phyloP scores from a whole-genome alignment of 2,329 filamentous ascomycete genomes.

The Pseudogymnoascus sp. region DNA sequence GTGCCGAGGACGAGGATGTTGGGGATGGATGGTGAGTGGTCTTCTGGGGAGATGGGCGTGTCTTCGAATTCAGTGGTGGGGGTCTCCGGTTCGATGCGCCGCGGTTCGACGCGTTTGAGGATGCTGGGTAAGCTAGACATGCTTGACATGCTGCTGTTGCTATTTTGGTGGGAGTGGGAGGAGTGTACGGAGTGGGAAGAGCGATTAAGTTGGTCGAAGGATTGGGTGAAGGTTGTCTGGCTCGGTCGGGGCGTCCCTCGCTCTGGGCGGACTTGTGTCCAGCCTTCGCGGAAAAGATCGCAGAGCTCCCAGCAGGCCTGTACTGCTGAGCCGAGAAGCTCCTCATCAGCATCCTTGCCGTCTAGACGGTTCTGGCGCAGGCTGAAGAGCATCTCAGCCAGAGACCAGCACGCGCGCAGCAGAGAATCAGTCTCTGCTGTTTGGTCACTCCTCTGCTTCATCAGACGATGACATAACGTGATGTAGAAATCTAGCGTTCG shows the following conservation, averaged over 20 bases:
- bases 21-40: constrained; percentile 63
- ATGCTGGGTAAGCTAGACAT: constrained; percentile 43
- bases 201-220: constrained; percentile 39
- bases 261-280: constrained; percentile 81
- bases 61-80: constrained; percentile 95
- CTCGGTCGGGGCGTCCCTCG: constrained; percentile 75
- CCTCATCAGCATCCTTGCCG: constrained; percentile 65
- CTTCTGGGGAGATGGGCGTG: constrained; percentile 72
- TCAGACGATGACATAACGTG: constrained; percentile 85
- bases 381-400: constrained; percentile 90
- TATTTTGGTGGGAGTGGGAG: constrained; percentile 26
- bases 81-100: constrained; percentile 62
- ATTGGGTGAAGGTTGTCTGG: constrained; percentile 64
- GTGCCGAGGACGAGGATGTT: constrained; percentile 85
- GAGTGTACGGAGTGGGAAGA: constrained; percentile 40
- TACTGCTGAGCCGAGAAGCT: constrained; percentile 76
- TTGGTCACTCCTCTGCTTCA: constrained; percentile 79
- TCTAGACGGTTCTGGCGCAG: constrained; percentile 75
- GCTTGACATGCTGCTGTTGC: constrained; percentile 22
- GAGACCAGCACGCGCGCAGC: constrained; percentile 75
- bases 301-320: constrained; percentile 94
- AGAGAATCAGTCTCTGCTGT: constrained; percentile 77
- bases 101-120: constrained; percentile 35
- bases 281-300: constrained; percentile 85
- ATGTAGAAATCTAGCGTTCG: constrained; percentile 91